These are phyloP conservation scores for Leishmania aethiopica DNA, from an alignment of 208 protist species.

Conservation along the genomic window DNA sequence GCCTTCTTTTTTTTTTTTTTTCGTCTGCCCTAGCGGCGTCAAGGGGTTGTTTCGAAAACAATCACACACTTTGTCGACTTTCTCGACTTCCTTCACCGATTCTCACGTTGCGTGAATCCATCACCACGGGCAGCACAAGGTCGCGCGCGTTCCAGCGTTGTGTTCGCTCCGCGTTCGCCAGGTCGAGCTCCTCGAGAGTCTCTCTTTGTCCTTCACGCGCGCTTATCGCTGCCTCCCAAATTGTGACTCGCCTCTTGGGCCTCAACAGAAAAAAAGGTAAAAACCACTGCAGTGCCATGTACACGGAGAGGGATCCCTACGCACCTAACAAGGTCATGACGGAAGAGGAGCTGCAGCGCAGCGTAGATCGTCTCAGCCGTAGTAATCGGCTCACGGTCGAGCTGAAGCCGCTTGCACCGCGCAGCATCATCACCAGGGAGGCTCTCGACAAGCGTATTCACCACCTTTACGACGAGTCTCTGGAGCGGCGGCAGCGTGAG, in stretches of 20 bases:
- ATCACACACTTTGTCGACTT: too few species aligned
- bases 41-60: neutral
- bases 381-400: constrained; percentile 25
- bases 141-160: neutral
- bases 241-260: neutral
- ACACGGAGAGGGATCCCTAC: constrained; percentile 19
- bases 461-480: constrained; percentile 85
- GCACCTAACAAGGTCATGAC: constrained; percentile 42
- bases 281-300: constrained; percentile 6
- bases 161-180: neutral
- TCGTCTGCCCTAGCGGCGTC: too few species aligned
- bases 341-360: constrained; percentile 68
- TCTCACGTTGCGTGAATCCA: neutral
- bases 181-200: too few species aligned
- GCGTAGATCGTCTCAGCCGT: constrained; percentile 68
- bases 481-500: constrained; percentile 50
- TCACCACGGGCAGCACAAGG: neutral
- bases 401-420: constrained; percentile 52
- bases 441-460: constrained; percentile 62
- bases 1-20: neutral
- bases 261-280: neutral
- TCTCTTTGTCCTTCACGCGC: neutral
- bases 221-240: neutral
- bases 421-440: constrained; percentile 50
- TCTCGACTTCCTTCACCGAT: neutral